Evolutionary conservation across 257 asterid genomes (phyloP).

Genomic region (Solanum rostratum): DNA sequence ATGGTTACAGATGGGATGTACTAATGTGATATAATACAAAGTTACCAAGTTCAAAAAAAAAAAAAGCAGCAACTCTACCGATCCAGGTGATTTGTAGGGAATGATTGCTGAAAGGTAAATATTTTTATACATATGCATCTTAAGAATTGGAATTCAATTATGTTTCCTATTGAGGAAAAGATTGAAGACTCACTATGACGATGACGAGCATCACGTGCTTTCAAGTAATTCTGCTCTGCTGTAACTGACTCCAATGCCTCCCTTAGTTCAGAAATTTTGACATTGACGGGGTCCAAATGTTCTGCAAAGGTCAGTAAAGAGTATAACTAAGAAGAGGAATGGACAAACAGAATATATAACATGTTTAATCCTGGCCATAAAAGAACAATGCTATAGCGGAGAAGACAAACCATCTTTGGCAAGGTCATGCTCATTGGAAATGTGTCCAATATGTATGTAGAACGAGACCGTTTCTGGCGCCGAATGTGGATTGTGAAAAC

Average conservation of each 20-base stretch:
- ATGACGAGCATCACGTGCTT: slow-evolving; percentile 64
- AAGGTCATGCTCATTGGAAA: slow-evolving; percentile 59
- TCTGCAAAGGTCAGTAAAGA: slow-evolving; percentile 14
- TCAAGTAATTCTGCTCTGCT: slow-evolving; percentile 68
- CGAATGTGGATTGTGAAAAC: slow-evolving; percentile 69
- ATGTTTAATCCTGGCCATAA: neutral
- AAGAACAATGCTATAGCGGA: neutral
- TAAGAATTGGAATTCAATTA: neutral
- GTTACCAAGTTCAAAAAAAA: too few relatives aligned
- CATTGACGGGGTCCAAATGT: slow-evolving; percentile 78
- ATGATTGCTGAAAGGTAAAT: neutral
- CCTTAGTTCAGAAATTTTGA: slow-evolving; percentile 73
- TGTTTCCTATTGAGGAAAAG: neutral
- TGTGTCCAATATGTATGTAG: slow-evolving; percentile 78
- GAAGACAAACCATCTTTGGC: slow-evolving; percentile 73
- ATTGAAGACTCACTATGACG: slow-evolving; percentile 56
- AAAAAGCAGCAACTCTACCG: neutral
- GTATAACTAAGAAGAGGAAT: neutral
- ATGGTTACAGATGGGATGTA: neutral
- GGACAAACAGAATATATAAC: neutral
- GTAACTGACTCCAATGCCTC: slow-evolving; percentile 77
- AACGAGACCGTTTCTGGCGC: slow-evolving; percentile 80
- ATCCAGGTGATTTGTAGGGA: neutral
- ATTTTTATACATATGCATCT: neutral
- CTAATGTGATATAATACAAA: too few relatives aligned